These are phyloP conservation scores for Xylaria sp. DNA, from an alignment of 2,329 filamentous ascomycete genomes.

Conservation along the genomic window DNA sequence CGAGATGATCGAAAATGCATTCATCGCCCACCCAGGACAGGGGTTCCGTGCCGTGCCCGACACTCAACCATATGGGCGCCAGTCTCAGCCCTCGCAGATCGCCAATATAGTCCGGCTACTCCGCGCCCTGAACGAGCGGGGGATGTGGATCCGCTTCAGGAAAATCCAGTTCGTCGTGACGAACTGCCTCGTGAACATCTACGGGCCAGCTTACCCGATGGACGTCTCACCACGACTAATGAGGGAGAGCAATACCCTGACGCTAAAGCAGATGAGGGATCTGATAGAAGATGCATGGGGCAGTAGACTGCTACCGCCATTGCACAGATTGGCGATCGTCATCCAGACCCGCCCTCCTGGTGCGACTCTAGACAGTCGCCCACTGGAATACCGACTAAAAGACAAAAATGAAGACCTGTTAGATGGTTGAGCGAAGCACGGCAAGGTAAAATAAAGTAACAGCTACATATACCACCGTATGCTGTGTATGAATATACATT, in stretches of 20 bases:
- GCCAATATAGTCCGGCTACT: slow-evolving; percentile 51
- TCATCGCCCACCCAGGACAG: slow-evolving; percentile 52
- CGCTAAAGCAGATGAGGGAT: slow-evolving; percentile 50
- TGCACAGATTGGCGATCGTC: slow-evolving; percentile 44
- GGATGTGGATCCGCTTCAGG: slow-evolving; percentile 44
- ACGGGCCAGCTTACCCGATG: slow-evolving; percentile 44
- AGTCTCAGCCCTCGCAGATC: slow-evolving; percentile 45
- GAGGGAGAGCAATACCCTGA: slow-evolving; percentile 46
- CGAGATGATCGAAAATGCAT: slow-evolving; percentile 59
- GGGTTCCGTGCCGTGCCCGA: slow-evolving; percentile 17
- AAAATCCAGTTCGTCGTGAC: slow-evolving; percentile 47
- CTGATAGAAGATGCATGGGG: slow-evolving; percentile 55
- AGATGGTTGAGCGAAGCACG: background rate
- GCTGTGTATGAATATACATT: background rate
- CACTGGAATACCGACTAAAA: background rate
- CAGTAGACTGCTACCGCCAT: slow-evolving; percentile 47
- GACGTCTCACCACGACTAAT: slow-evolving; percentile 40
- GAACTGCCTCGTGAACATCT: slow-evolving; percentile 51
- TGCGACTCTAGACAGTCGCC: slow-evolving; percentile 12
- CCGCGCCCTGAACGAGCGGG: slow-evolving; percentile 49
- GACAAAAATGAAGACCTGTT: background rate
- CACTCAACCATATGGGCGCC: slow-evolving; percentile 20
- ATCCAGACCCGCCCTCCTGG: slow-evolving; percentile 42
- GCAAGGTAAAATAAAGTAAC: background rate
- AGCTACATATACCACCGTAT: background rate